A percentile compares a stretch with the other conserved stretches of the same genome.
These are phyloP conservation scores for Uronychia binucleata DNA, from an alignment of 73 alveolate genomes.

Conservation along the genomic window DNA sequence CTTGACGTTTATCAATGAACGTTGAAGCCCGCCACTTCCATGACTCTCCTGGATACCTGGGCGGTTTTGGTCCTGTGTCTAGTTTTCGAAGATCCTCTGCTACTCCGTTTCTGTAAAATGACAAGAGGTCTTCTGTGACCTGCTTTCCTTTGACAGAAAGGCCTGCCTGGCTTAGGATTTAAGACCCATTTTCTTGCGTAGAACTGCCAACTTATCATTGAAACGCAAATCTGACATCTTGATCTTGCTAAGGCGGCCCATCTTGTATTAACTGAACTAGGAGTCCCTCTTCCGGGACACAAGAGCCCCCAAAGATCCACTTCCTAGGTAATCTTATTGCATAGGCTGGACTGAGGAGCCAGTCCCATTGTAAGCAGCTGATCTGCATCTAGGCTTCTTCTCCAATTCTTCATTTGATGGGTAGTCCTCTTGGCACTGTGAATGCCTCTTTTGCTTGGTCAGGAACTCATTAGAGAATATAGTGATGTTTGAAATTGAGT, in stretches of 20 bases:
- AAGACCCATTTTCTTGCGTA: background rate
- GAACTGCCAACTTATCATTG: background rate
- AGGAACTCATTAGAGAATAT: background rate
- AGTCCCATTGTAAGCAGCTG: background rate
- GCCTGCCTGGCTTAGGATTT: no score
- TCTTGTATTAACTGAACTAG: background rate
- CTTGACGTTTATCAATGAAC: background rate
- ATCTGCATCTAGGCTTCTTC: slow-evolving; percentile 1
- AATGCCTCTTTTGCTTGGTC: background rate
- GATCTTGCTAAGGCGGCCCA: background rate
- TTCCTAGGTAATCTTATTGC: no score
- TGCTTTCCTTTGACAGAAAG: no score
- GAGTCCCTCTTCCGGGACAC: background rate
- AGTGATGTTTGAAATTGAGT: background rate
- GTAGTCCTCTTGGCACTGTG: background rate
- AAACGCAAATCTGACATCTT: background rate
- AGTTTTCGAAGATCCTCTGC: no score
- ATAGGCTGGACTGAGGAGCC: no score
- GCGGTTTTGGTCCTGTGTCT: no score
- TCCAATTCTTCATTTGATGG: no score
- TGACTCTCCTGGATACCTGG: no score
- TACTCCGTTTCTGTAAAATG: no score
- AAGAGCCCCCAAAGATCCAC: background rate
- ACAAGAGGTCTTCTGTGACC: no score
- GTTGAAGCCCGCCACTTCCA: no score